phyloP scores from a whole-genome alignment of 768 basidiomycete species.

The Lentinula detonsa region DNA sequence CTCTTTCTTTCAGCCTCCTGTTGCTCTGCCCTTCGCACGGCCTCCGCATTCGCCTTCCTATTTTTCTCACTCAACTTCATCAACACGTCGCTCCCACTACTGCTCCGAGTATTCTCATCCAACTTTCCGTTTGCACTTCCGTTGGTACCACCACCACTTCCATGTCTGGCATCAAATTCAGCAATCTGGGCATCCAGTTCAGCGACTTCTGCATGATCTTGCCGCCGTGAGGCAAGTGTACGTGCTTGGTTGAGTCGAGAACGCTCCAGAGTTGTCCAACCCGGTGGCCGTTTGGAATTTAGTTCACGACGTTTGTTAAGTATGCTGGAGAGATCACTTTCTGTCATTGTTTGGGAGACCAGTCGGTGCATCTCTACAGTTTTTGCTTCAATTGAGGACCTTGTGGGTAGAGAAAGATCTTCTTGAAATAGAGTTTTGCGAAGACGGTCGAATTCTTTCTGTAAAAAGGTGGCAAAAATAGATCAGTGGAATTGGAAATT shows the following conservation, averaged over 20 bases:
- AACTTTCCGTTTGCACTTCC: conserved; percentile 1
- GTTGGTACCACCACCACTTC: conserved; percentile 8
- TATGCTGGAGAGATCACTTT: conserved; percentile 85
- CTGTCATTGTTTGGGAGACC: conserved; percentile 57
- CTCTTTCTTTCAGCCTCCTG: conserved; percentile 64
- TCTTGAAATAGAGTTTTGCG: conserved; percentile 37
- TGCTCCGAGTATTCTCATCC: conserved; percentile 16
- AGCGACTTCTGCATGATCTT: conserved; percentile 58
- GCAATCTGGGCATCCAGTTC: conserved; percentile 60
- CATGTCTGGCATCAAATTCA: conserved; percentile 30
- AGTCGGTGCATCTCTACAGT: conserved; percentile 53
- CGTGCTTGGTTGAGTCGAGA: conserved; percentile 66
- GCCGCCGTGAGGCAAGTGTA: conserved; percentile 68
- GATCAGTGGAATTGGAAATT: background rate
- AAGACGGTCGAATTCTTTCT: conserved; percentile 75
- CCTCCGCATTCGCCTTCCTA: conserved; percentile 76
- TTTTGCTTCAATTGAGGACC: conserved; percentile 63
- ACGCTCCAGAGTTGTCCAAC: conserved; percentile 47
- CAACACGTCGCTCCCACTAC: conserved; percentile 42
- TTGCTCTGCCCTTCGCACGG: conserved; percentile 71
- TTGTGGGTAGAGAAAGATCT: conserved; percentile 61
- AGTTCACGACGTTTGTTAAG: conserved; percentile 57
- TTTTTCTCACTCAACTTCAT: conserved; percentile 88
- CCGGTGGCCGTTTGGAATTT: conserved; percentile 19
- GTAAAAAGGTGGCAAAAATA: background rate